Base-by-base conservation (phyloP, 257 asterid genomes). In the Parsonsia alboflavescens region DNA sequence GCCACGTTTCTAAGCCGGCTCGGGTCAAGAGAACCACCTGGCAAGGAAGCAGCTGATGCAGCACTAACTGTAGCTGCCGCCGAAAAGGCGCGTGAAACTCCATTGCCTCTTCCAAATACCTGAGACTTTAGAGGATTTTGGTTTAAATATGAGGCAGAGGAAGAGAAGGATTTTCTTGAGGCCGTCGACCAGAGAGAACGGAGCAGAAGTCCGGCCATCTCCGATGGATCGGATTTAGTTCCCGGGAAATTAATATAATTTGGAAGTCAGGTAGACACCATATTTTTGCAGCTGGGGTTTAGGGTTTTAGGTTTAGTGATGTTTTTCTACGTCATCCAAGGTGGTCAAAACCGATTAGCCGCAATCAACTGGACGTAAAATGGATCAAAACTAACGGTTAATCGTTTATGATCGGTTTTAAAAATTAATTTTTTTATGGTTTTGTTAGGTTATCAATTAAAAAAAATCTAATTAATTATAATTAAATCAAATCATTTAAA, bases 1-100 rank as follows among this genome's bases (percentile, higher is more conserved):
- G 99, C 98, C 7, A 95, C 97, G 72, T 95, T 95, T 75, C 99
- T 76, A 46, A 95, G 93, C 53, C 81, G 86, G 64, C 75, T 62
- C 0, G 98, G 95, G 33, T 90, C 98, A 57, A 91, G 50, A 2
- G 70, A 90, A 59, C 80, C 80, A 54, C 73, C 80, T 19, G 83
- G 63, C 36, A 77, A 75, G 44, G 79, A 79, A 8, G 84, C 80
- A 41, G 84, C 41, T 12, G 90, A 66, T 48, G 85, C 68, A 26
- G 90, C 71, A 26, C 88, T 42, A 49, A 92, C 84, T 19, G 87
- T 80, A 68, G 85, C 74, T 70, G 86, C 71, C 45, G 86, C 68
- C 21, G 97, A 90, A 73, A 88, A 90, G 59, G 80, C 26, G 78
- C 90, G 86, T 0, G 81, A 45, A 79, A 74, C 74, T 65, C 83